Evolutionary conservation across 2,329 filamentous ascomycete genomes (phyloP).

Genomic region (Aspergillus sp.): DNA sequence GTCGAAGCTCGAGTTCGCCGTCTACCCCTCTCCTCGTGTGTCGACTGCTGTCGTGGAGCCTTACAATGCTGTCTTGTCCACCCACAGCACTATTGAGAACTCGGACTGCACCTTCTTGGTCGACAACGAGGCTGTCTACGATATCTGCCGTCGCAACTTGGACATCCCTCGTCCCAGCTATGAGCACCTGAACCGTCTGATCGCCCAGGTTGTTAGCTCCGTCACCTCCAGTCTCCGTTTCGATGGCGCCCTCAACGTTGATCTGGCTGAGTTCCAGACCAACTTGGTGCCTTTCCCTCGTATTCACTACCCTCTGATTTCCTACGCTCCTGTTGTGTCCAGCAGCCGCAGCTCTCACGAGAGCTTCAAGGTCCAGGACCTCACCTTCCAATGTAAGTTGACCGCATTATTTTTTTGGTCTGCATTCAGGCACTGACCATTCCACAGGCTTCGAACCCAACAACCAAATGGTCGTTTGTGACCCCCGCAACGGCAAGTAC

Average conservation of each 20-base stretch:
- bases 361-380: slow-evolving; percentile 76
- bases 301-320: slow-evolving; percentile 62
- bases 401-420: no score
- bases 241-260: slow-evolving; percentile 61
- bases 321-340: slow-evolving; percentile 58
- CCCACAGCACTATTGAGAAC: slow-evolving; percentile 60
- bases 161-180: slow-evolving; percentile 59
- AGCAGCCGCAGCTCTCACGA: slow-evolving; percentile 74
- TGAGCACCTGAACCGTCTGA: slow-evolving; percentile 60
- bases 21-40: slow-evolving; percentile 59
- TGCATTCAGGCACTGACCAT: slow-evolving; percentile 4
- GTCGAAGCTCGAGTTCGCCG: slow-evolving; percentile 60
- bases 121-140: slow-evolving; percentile 63
- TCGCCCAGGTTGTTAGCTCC: slow-evolving; percentile 61
- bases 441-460: slow-evolving; percentile 55
- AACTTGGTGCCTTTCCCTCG: slow-evolving; percentile 62
- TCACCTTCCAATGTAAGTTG: slow-evolving; percentile 56
- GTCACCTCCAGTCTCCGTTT: slow-evolving; percentile 61
- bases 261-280: slow-evolving; percentile 63
- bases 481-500: slow-evolving; percentile 61
- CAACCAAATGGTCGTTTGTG: slow-evolving; percentile 65
- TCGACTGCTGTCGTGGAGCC: slow-evolving; percentile 63
- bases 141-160: slow-evolving; percentile 59
- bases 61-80: slow-evolving; percentile 54
- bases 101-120: slow-evolving; percentile 63